These are phyloP conservation scores for Apiotrichum domesticum DNA, from an alignment of 1,284 basidiomycete species.

Conservation along the genomic window DNA sequence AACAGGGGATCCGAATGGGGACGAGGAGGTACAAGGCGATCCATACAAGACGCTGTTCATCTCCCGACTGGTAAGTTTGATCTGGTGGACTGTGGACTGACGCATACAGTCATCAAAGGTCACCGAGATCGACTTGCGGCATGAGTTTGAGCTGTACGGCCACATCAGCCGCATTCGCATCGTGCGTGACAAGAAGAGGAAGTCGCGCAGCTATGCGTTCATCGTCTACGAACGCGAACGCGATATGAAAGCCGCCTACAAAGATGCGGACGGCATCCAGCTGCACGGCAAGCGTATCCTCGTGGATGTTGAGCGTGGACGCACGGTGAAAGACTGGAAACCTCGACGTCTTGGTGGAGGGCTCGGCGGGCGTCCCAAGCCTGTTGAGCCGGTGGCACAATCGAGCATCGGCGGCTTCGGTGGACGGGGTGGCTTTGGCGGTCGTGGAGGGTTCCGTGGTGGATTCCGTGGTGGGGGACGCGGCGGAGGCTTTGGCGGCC, in stretches of 20 bases:
- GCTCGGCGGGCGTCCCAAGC: slow-evolving; percentile 88
- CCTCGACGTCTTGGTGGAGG: slow-evolving; percentile 91
- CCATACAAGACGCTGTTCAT: slow-evolving; percentile 99
- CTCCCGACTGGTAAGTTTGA: slow-evolving; percentile 66
- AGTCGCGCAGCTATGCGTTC: slow-evolving; percentile 90
- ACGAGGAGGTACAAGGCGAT: slow-evolving; percentile 89
- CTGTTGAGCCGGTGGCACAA: slow-evolving; percentile 47
- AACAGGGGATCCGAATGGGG: slow-evolving; percentile 53
- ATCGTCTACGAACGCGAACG: slow-evolving; percentile 95
- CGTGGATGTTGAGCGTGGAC: slow-evolving; percentile 95
- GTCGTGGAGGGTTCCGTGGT: slow-evolving; percentile 46
- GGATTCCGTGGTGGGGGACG: slow-evolving; percentile 20
- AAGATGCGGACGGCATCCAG: slow-evolving; percentile 95
- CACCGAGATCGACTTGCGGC: slow-evolving; percentile 81
- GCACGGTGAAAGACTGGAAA: slow-evolving; percentile 98
- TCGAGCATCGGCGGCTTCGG: slow-evolving; percentile 10
- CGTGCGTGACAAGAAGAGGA: slow-evolving; percentile 80
- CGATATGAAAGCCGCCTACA: slow-evolving; percentile 99
- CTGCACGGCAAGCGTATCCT: slow-evolving; percentile 92
- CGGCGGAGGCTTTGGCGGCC: slow-evolving; percentile 31
- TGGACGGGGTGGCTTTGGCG: slow-evolving; percentile 19
- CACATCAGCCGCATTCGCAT: slow-evolving; percentile 87
- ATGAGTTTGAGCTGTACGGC: slow-evolving; percentile 93
- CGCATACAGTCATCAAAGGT: slow-evolving; percentile 62
- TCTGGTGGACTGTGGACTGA: background rate